phyloP scores from a whole-genome alignment of 228 moss, liverwort and hornwort species.

The Sphagnum magellanicum region DNA sequence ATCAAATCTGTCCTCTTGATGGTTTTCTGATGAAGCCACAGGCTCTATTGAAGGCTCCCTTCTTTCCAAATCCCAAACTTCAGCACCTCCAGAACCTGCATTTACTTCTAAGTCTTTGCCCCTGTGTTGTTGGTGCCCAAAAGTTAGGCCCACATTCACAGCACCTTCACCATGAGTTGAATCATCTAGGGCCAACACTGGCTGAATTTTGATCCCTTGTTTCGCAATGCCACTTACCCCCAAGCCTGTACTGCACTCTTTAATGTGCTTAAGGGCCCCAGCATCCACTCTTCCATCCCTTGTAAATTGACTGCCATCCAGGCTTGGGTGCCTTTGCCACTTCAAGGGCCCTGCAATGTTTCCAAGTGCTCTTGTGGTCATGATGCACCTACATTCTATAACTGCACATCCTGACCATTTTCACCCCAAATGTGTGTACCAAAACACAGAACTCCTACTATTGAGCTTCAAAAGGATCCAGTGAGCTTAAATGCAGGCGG shows the following conservation, averaged over 20 bases:
- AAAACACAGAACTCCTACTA: too few species aligned
- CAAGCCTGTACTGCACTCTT: not conserved
- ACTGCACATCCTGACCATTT: too few species aligned
- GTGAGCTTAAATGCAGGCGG: too few species aligned
- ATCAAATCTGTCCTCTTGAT: not conserved
- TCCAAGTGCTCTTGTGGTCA: too few species aligned
- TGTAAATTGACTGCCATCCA: not conserved
- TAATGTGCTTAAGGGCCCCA: not conserved
- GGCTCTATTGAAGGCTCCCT: not conserved
- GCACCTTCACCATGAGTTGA: not conserved
- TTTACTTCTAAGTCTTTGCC: not conserved
- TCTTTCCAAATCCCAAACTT: not conserved
- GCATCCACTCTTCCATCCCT: not conserved
- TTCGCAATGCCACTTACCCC: not conserved
- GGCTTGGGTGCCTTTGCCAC: not conserved
- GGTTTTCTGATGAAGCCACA: not conserved
- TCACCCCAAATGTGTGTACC: too few species aligned
- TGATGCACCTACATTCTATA: too few species aligned
- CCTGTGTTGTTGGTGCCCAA: not conserved
- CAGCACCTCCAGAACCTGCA: not conserved
- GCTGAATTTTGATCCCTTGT: too few species aligned
- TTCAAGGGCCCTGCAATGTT: not conserved
- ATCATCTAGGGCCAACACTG: not conserved
- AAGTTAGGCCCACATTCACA: conserved; percentile 1
- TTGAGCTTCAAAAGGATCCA: too few species aligned